Conservation (phyloP, 257 asterid genomes). For the Echium plantagineum region DNA sequence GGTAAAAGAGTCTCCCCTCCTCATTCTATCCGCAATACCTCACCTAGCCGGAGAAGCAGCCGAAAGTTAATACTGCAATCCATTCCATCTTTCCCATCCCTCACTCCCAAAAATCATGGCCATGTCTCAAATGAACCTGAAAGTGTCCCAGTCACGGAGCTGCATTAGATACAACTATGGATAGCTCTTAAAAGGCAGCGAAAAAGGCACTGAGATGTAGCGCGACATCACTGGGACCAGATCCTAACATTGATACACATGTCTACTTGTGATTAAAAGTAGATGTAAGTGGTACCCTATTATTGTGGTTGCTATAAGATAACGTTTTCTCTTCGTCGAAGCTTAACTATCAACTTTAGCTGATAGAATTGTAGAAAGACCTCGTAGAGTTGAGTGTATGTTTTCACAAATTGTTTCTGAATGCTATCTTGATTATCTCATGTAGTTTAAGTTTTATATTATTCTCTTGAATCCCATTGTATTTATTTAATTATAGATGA, state of each 20-base stretch:
- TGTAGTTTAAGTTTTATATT: no score
- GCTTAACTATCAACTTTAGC: neutral
- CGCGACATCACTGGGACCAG: no score
- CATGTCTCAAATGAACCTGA: neutral
- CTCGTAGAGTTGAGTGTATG: constrained; percentile 1
- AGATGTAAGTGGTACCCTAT: no score
- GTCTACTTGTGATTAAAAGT: no score
- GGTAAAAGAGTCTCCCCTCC: constrained; percentile 78
- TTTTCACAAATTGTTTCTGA: neutral
- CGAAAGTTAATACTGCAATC: constrained; percentile 63
- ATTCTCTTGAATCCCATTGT: no score
- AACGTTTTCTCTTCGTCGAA: neutral
- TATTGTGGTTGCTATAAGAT: neutral
- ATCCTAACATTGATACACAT: no score
- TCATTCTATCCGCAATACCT: constrained; percentile 21
- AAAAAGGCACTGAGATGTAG: neutral
- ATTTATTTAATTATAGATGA: no score
- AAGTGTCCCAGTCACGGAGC: neutral
- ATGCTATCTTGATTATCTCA: neutral
- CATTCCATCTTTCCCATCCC: constrained; percentile 70
- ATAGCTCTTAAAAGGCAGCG: neutral
- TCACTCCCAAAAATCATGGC: constrained; percentile 31
- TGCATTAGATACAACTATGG: neutral
- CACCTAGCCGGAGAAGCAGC: constrained; percentile 49
- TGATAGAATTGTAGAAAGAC: neutral